These are phyloP conservation scores for Gossypium mustelinum DNA, from an alignment of 345 rosid genomes.

Conservation along the genomic window DNA sequence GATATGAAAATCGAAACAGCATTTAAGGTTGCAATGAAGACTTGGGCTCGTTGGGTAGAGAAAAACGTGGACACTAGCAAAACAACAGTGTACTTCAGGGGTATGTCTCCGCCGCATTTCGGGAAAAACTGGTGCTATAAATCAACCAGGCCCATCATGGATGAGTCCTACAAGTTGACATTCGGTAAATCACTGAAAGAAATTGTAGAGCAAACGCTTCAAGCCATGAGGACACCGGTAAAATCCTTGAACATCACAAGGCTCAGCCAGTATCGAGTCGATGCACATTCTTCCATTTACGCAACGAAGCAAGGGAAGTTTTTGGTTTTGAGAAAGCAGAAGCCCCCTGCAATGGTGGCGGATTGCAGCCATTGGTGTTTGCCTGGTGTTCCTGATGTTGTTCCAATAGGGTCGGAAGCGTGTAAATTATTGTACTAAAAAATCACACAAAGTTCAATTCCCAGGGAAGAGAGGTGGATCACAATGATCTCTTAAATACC, in stretches of 20 bases:
- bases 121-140: constrained; percentile 30
- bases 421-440: too few species aligned
- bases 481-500: too few species aligned
- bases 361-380: constrained; percentile 71
- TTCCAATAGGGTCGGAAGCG: too few species aligned
- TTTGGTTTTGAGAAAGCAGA: neutral
- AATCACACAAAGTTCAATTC: too few species aligned
- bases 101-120: constrained; percentile 45
- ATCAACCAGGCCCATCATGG: constrained; percentile 25
- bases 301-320: constrained; percentile 8
- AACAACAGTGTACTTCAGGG: constrained; percentile 40
- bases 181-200: constrained; percentile 25
- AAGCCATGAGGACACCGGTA: constrained; percentile 35
- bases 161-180: constrained; percentile 18
- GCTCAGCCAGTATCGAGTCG: constrained; percentile 34
- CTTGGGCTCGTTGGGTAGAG: constrained; percentile 50
- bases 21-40: constrained; percentile 32
- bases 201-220: constrained; percentile 25
- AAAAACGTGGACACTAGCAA: constrained; percentile 22
- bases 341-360: constrained; percentile 17
- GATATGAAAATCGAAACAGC: constrained; percentile 36
- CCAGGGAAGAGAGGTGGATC: too few species aligned
- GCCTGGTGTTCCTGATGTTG: constrained; percentile 60
- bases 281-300: constrained; percentile 50
- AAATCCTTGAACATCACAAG: constrained; percentile 41